These are phyloP conservation scores for Aspergillus affinis DNA, from an alignment of 495 filamentous ascomycete species.

Conservation along the genomic window DNA sequence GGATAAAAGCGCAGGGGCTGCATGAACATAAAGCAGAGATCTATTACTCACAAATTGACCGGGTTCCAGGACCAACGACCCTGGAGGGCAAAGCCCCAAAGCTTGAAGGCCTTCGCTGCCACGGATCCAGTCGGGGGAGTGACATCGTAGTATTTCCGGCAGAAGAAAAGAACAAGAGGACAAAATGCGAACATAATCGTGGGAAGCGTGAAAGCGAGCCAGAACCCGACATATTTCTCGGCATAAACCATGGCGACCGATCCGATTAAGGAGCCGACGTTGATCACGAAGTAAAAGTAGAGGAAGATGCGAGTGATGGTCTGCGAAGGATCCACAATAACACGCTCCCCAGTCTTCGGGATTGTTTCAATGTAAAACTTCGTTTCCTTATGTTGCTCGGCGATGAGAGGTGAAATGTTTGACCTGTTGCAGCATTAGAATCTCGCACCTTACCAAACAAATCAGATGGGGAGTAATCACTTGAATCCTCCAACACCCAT, in stretches of 20 bases:
- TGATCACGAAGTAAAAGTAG: constrained; percentile 53
- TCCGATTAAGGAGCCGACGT: constrained; percentile 52
- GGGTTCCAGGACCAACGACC: constrained; percentile 61
- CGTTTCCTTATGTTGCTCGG: constrained; percentile 47
- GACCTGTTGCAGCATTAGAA: constrained; percentile 38
- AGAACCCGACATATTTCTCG: constrained; percentile 76
- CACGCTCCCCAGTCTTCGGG: constrained; percentile 54
- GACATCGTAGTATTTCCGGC: constrained; percentile 57
- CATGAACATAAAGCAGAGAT: constrained; percentile 18
- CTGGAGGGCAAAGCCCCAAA: constrained; percentile 57
- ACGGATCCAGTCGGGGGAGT: constrained; percentile 65
- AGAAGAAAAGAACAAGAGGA: constrained; percentile 58
- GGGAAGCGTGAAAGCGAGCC: constrained; percentile 64
- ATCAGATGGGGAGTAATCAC: constrained; percentile 9
- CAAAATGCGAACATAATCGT: constrained; percentile 58
- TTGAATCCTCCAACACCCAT: constrained; percentile 59
- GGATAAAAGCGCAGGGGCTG: constrained; percentile 46
- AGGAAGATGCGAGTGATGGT: constrained; percentile 48
- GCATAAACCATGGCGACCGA: constrained; percentile 60
- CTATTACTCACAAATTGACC: constrained; percentile 32
- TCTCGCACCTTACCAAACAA: background rate
- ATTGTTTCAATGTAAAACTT: constrained; percentile 41
- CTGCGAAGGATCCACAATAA: constrained; percentile 65
- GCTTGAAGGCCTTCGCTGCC: constrained; percentile 52
- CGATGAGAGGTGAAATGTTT: constrained; percentile 62